Evolutionary conservation across 345 rosid genomes (phyloP).

Genomic region (Syzygium grande): DNA sequence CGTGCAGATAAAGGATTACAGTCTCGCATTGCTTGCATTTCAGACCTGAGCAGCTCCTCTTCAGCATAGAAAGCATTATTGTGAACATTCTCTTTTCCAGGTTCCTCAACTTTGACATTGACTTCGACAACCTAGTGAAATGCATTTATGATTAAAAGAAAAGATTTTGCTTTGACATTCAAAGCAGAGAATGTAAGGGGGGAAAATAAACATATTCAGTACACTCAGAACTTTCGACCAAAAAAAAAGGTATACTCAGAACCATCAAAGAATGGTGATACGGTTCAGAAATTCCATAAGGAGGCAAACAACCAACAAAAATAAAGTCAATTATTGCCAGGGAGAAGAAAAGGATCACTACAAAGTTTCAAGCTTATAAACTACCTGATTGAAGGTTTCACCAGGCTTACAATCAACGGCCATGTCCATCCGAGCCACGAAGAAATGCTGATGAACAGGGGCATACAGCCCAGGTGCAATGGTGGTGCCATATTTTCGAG

Average conservation of each 20-base stretch:
- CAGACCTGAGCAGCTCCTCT: slow-evolving; percentile 51
- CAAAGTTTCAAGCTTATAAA: not conserved
- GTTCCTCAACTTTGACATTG: slow-evolving; percentile 62
- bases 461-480: slow-evolving; percentile 80
- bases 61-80: slow-evolving; percentile 73
- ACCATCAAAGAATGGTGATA: not conserved
- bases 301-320: not conserved
- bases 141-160: not conserved
- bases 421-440: slow-evolving; percentile 76
- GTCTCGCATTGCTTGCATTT: slow-evolving; percentile 58
- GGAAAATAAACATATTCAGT: not conserved
- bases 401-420: slow-evolving; percentile 73
- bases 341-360: not conserved
- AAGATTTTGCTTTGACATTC: not conserved
- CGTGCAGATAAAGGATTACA: slow-evolving; percentile 62
- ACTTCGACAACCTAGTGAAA: slow-evolving; percentile 50
- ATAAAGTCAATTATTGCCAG: not conserved
- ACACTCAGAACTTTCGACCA: not conserved
- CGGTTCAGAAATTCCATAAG: not conserved
- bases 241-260: not conserved
- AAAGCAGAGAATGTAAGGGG: not conserved
- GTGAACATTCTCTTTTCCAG: slow-evolving; percentile 59
- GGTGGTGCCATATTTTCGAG: slow-evolving; percentile 62
- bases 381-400: slow-evolving; percentile 60
- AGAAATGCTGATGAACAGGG: slow-evolving; percentile 78